Percentiles rank a stretch among this genome's conserved stretches.
Conservation (phyloP, 129 eudicot species). For the Mikania micrantha region DNA sequence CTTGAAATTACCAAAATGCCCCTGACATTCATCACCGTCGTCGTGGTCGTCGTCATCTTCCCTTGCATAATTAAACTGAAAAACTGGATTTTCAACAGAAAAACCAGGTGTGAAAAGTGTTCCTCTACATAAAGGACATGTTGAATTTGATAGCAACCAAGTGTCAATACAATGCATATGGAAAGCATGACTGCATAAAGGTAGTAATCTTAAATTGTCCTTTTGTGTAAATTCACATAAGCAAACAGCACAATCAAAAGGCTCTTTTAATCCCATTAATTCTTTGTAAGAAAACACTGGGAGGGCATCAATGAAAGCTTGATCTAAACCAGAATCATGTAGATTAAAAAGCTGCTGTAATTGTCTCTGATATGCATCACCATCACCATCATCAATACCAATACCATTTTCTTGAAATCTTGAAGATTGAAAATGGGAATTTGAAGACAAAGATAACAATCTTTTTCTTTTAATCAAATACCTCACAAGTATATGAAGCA, state of each 20-base stretch:
- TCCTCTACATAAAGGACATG: slow-evolving; percentile 94
- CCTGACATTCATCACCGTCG: slow-evolving; percentile 30
- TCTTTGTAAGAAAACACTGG: slow-evolving; percentile 86
- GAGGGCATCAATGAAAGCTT: slow-evolving; percentile 74
- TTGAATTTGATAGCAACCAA: slow-evolving; percentile 87
- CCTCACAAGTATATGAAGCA: slow-evolving; percentile 58
- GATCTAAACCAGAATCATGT: slow-evolving; percentile 91
- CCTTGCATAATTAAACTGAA: slow-evolving; percentile 44
- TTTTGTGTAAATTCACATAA: slow-evolving; percentile 70
- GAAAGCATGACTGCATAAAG: slow-evolving; percentile 92
- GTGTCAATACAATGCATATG: slow-evolving; percentile 92
- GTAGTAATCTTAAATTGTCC: slow-evolving; percentile 67
- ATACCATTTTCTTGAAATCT: slow-evolving; percentile 51
- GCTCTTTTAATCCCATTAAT: slow-evolving; percentile 74
- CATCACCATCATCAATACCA: slow-evolving; percentile 24
- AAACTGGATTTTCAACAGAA: slow-evolving; percentile 64
- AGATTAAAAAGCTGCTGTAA: slow-evolving; percentile 73
- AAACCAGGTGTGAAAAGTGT: slow-evolving; percentile 67
- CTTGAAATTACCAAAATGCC: slow-evolving; percentile 39
- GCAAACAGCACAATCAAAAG: slow-evolving; percentile 98
- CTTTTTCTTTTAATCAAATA: slow-evolving; percentile 45
- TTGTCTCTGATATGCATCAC: slow-evolving; percentile 68
- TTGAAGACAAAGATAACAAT: slow-evolving; percentile 26
- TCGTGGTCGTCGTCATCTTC: slow-evolving; percentile 46
- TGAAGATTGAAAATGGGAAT: slow-evolving; percentile 41